Conservation (phyloP, 108 stramenopile species). For the Nannochloropsis gaditana region DNA sequence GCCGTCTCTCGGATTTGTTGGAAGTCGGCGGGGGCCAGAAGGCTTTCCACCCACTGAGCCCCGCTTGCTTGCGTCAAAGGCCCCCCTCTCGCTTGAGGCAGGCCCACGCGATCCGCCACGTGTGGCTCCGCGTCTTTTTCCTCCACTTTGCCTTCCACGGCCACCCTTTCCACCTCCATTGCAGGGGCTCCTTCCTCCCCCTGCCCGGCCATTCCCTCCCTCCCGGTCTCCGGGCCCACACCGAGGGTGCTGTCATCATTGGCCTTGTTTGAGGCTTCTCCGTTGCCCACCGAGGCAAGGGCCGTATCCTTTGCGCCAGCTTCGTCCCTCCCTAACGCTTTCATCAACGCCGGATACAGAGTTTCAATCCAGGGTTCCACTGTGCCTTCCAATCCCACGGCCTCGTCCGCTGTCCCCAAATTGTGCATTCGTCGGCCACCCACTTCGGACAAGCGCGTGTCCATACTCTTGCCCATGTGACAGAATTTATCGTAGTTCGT, state of each 20-base stretch:
- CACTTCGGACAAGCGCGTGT: constrained; percentile 10
- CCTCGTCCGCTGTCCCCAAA: constrained; percentile 1
- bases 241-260: too few species aligned
- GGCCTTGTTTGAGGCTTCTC: too few species aligned
- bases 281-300: too few species aligned
- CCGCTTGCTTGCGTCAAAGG: neutral
- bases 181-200: neutral
- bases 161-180: neutral
- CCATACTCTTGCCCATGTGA: constrained; percentile 16
- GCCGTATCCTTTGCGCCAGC: too few species aligned
- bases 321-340: neutral
- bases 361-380: neutral
- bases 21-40: neutral
- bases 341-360: neutral
- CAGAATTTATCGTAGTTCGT: constrained; percentile 55
- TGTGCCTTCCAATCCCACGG: constrained; percentile 5
- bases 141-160: neutral
- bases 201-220: neutral
- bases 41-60: neutral
- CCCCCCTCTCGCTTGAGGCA: neutral
- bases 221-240: neutral
- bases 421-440: neutral
- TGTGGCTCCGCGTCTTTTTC: neutral
- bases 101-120: neutral
- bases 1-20: neutral